Evolutionary conservation across 192 early-diverging fungal species (phyloP), one percentile per base, ranked within the genome.

Genomic region (Coemansia sp.): DNA sequence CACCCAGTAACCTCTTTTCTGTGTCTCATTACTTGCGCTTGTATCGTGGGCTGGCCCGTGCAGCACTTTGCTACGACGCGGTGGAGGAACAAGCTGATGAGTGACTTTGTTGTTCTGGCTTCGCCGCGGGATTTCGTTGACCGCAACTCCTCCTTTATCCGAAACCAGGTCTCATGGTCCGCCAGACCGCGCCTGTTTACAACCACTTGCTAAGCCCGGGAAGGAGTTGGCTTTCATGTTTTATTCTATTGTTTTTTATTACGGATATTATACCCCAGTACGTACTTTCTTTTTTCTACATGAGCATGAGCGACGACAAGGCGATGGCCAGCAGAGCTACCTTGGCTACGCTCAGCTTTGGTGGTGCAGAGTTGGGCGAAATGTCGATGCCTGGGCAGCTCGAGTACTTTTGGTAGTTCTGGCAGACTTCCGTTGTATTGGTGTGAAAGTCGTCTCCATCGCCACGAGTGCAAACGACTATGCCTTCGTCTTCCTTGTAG

Each of bases 41-140:
- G 79, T 31, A 39, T 76, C 24, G 61, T 82, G 36, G 79, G 73
- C 11, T 82, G 79, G 79, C 79, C 79, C 11, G 2, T 82, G 16
- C 63, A 67, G 60, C 71, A 69, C 24, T 42, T 65, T 21, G 69
- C 73, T 0, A 66, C 63, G 4, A 31, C 38, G n/a, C 55, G 60
- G 10, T 82, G 79, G 79, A 42, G 67, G 11, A 67, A 76, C 70
- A 76, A 67, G 57, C 24, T 82, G 9, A 73, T 73, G 70, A 76
- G 73, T 31, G 74, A 82, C 46, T 82, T 82, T 82, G 79, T 76
- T 0, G 79, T 82, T 5, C 39, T 82, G 34, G 56, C 59, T 1
- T 61, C 71, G 16, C 79, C 79, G 4, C 63, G 43, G 48, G 67
- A 82, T 40, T 82, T 70, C 46, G 73, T 82, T 8, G 64, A 63